Evolutionary conservation across 2,329 filamentous ascomycete genomes (phyloP).

Genomic region (Immersiporthe knoxdaviesiana): DNA sequence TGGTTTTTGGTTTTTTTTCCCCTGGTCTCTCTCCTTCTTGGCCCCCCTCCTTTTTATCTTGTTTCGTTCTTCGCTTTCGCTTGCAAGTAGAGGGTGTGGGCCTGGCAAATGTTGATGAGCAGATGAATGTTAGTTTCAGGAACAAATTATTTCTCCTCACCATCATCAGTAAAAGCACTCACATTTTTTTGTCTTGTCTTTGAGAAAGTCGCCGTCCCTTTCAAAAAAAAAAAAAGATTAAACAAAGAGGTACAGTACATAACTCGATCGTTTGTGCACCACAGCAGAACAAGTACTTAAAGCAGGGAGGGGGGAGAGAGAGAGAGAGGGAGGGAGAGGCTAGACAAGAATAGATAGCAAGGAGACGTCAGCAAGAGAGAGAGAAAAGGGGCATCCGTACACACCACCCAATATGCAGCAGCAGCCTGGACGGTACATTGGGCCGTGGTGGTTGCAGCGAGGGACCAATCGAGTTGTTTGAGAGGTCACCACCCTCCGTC

Average conservation of each 20-base stretch:
- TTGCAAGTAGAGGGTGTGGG: not conserved
- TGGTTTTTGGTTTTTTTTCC: no score
- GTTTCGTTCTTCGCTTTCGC: no score
- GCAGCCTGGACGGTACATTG: conserved; percentile 11
- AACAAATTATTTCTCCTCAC: no score
- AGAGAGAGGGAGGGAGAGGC: not conserved
- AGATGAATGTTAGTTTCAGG: no score
- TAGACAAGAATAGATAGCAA: not conserved
- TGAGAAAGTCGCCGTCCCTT: not conserved
- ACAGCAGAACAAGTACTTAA: no score
- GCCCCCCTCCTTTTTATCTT: no score
- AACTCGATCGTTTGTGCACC: not conserved
- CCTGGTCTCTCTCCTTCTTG: not conserved
- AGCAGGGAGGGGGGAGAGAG: no score
- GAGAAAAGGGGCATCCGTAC: not conserved
- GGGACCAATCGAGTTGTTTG: not conserved
- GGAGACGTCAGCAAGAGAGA: not conserved
- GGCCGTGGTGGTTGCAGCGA: not conserved
- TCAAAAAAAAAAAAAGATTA: no score
- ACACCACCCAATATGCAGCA: conserved; percentile 26
- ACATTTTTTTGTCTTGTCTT: not conserved
- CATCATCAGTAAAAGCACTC: no score
- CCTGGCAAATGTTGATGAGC: not conserved
- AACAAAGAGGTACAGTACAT: not conserved
- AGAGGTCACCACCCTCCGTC: not conserved